These are phyloP conservation scores for Botrytis medusae DNA, from an alignment of 2,329 filamentous ascomycete species.

Conservation along the genomic window DNA sequence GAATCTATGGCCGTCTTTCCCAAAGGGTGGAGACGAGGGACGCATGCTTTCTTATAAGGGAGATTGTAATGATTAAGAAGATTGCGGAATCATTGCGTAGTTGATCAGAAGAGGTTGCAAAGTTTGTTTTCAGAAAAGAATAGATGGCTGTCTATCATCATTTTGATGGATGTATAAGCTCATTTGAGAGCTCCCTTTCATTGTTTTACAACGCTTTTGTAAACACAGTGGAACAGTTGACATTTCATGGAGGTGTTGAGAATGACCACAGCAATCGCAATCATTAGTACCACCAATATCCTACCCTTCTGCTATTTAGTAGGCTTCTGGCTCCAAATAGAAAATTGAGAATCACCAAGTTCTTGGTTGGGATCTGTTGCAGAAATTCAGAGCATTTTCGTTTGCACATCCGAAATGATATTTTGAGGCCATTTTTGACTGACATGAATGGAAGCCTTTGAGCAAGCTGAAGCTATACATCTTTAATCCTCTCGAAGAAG, in stretches of 20 bases:
- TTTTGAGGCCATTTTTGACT: neutral
- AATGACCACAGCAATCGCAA: neutral
- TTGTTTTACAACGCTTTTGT: neutral
- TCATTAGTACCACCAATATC: rapidly evolving
- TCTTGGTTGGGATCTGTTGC: neutral
- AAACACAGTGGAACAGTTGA: neutral
- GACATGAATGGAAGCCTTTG: neutral
- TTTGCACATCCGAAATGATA: neutral
- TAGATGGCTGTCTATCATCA: neutral
- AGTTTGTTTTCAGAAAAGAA: neutral
- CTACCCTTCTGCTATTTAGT: neutral
- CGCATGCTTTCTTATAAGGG: no score
- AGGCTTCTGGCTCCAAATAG: neutral
- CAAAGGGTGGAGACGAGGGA: neutral
- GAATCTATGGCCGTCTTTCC: no score
- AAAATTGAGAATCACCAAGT: neutral
- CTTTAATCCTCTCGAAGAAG: neutral
- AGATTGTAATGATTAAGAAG: neutral
- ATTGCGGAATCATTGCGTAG: no score
- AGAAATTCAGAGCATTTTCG: neutral
- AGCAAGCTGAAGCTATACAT: no score
- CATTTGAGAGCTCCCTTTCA: neutral
- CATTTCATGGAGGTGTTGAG: neutral
- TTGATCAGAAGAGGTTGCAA: neutral
- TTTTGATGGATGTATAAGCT: neutral